These are phyloP conservation scores for Hypoxylon sp. DNA, from an alignment of 2,329 filamentous ascomycete species.

Conservation along the genomic window DNA sequence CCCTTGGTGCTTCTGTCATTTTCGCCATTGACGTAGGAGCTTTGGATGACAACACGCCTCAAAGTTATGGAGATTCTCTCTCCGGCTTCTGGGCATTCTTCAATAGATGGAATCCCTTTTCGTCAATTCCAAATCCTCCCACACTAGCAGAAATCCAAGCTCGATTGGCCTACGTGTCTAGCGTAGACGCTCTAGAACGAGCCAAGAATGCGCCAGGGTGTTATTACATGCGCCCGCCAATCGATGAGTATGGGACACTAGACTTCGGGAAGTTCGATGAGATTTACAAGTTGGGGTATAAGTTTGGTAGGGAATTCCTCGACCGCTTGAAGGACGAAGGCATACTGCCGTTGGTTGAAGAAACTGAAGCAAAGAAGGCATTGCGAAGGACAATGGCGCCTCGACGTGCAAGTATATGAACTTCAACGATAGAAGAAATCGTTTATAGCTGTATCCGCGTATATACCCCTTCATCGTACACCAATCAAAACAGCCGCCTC, in stretches of 20 bases:
- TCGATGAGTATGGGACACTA: slow-evolving; percentile 92
- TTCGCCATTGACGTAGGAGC: slow-evolving; percentile 96
- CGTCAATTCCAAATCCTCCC: slow-evolving; percentile 88
- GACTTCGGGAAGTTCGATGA: slow-evolving; percentile 99
- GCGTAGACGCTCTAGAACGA: slow-evolving; percentile 92
- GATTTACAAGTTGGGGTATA: slow-evolving; percentile 91
- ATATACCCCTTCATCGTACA: slow-evolving; percentile 1
- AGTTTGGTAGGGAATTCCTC: slow-evolving; percentile 86
- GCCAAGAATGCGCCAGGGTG: slow-evolving; percentile 93
- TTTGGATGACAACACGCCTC: slow-evolving; percentile 91
- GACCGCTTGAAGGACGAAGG: slow-evolving; percentile 83
- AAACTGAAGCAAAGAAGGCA: slow-evolving; percentile 83
- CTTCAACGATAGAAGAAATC: slow-evolving; percentile 7
- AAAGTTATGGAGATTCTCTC: slow-evolving; percentile 92
- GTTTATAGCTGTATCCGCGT: not conserved
- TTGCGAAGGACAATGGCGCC: slow-evolving; percentile 85
- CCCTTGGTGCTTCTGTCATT: slow-evolving; percentile 90
- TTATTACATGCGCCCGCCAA: slow-evolving; percentile 95
- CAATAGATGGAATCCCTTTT: slow-evolving; percentile 98
- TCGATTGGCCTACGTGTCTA: slow-evolving; percentile 92
- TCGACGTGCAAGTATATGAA: slow-evolving; percentile 80
- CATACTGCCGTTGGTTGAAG: slow-evolving; percentile 77
- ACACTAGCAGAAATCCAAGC: slow-evolving; percentile 97
- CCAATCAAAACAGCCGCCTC: not conserved
- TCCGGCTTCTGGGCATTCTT: slow-evolving; percentile 95